A percentile compares a stretch with the other conserved stretches of the same genome.
These are phyloP conservation scores for Salvia sclarea DNA, from an alignment of 305 asterid genomes.

Conservation along the genomic window DNA sequence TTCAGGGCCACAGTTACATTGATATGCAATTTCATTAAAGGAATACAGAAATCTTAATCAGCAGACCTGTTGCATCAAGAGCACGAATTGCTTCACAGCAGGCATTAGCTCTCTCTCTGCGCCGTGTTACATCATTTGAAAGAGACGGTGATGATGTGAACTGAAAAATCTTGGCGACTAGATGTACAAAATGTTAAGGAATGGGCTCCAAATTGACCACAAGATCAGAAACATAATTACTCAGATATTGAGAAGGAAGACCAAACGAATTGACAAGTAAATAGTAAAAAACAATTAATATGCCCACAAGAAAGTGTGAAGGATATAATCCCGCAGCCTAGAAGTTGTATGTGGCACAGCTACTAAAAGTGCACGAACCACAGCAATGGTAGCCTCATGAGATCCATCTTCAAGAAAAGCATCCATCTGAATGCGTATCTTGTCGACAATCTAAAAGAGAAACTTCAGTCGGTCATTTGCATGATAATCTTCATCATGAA, in stretches of 20 bases:
- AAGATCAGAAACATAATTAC: constrained; percentile 10
- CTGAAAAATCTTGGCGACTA: constrained; percentile 86
- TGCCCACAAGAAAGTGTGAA: constrained; percentile 34
- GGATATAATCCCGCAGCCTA: constrained; percentile 97
- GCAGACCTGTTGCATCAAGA: constrained; percentile 92
- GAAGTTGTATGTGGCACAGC: constrained; percentile 92
- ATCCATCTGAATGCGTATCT: constrained; percentile 98
- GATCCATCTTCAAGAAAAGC: constrained; percentile 99
- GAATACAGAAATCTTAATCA: constrained; percentile 25
- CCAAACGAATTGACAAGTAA: constrained; percentile 5
- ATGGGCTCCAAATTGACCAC: constrained; percentile 21
- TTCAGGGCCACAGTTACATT: not conserved
- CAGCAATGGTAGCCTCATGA: constrained; percentile 93
- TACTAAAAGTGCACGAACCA: constrained; percentile 84
- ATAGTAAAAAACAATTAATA: constrained; percentile 12
- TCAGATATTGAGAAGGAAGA: constrained; percentile 1
- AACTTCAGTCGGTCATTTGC: constrained; percentile 38
- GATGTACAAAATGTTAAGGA: constrained; percentile 77
- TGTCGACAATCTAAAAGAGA: constrained; percentile 79
- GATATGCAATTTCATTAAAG: not conserved
- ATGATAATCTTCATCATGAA: constrained; percentile 28
- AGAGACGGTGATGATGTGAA: constrained; percentile 68
- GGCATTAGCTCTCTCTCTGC: constrained; percentile 83
- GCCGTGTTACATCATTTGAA: constrained; percentile 69
- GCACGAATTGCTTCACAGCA: constrained; percentile 97